Base-by-base conservation (phyloP, 2,329 filamentous ascomycete species). In the Xylaria sp. region DNA sequence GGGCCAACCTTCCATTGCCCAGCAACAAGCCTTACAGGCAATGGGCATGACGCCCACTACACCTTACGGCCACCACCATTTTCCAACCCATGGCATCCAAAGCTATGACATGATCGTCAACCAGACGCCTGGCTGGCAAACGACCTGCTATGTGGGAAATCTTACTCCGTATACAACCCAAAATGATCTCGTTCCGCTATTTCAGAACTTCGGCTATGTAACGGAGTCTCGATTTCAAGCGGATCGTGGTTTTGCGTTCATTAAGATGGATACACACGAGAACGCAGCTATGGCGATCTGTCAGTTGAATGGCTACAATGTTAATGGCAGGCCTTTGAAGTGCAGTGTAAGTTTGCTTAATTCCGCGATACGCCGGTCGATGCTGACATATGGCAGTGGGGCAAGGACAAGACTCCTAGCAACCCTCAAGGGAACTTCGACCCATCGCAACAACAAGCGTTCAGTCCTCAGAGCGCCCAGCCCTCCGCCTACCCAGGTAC, bases 21-120 rank as follows among this genome's bases (percentile, higher is more conserved):
- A 99, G 84, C 96, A 98, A 83, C 94, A 97, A 82, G 94, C 94
- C 46, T 96, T 99, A 94, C 92, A 92, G 71, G 92, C 94, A 68
- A 97, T 98, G 93, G 96, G 96, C 79, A 94, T 99, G 92, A 97
- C 95, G 31, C 96, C 96, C 5, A 97, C 95, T 37, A 98, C 94
- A 56, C 94, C 95, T 13, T 99, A 94, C 78, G 96, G 95, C 41
- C 94, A 97, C 80, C 96, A 99, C 80, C 95, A 98, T 80, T 99
- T 98, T 85, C 96, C 96, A 9, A 97, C 96, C 46, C 94, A 98
- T 78, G 96, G 96, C 66, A 91, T 98, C 62, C 94, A 97, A 82
- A 98, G 94, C 82, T 99, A 97, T 82, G 96, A 99, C 76, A 97
- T 98, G 90, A 92, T 99, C 74, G 90, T 97, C 69, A 90, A 90